These are phyloP conservation scores for Phytophthora vignae DNA, from an alignment of 352 stramenopile genomes.

Conservation along the genomic window DNA sequence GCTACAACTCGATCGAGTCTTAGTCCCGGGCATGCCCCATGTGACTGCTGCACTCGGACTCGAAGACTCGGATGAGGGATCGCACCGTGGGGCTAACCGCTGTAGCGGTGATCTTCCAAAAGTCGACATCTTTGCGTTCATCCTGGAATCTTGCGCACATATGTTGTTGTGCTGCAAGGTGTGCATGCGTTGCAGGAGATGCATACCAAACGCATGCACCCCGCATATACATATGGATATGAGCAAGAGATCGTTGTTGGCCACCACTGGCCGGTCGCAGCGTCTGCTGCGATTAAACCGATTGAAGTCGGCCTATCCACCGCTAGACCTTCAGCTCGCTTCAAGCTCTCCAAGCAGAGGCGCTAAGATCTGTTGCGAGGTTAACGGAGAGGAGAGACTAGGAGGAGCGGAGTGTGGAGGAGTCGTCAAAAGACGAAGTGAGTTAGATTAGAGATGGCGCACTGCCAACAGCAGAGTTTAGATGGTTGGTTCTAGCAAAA, in stretches of 20 bases:
- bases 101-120: not conserved
- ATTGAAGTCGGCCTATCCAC: not conserved
- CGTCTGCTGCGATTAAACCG: not conserved
- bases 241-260: not conserved
- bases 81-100: not conserved
- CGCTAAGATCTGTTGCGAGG: no score
- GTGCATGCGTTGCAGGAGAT: not conserved
- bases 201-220: not conserved
- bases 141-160: not conserved
- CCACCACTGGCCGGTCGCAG: not conserved
- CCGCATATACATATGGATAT: no score
- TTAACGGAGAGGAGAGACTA: no score
- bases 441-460: no score
- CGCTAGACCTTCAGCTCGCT: not conserved
- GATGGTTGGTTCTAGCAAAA: no score
- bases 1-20: not conserved
- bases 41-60: not conserved
- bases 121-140: no score
- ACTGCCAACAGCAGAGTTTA: no score
- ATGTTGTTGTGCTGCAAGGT: not conserved
- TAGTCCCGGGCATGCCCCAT: not conserved
- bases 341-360: not conserved
- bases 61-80: not conserved
- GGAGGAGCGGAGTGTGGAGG: no score
- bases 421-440: no score